Percentiles rank a stretch among this genome's conserved stretches.
These are phyloP conservation scores for Triticum urartu DNA, from an alignment of 176 grass and related monocot species.

Conservation along the genomic window DNA sequence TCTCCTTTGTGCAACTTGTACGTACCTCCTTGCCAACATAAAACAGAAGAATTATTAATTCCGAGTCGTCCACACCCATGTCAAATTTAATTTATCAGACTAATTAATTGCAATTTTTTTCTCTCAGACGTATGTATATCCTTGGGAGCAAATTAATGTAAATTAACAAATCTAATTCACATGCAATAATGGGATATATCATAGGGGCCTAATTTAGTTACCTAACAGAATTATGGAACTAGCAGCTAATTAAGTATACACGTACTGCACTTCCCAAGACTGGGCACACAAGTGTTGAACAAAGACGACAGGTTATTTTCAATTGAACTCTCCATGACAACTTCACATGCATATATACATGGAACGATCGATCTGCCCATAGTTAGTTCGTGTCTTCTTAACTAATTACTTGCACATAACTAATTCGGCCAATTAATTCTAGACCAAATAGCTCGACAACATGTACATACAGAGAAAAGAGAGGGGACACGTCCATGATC, in stretches of 20 bases:
- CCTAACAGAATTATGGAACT: not conserved
- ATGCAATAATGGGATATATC: no score
- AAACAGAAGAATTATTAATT: not conserved
- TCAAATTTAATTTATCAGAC: not conserved
- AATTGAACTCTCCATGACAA: not conserved
- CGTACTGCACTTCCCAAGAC: not conserved
- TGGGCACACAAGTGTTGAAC: not conserved
- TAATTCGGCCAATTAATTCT: not conserved
- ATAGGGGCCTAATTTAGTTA: not conserved
- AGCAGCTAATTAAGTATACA: not conserved
- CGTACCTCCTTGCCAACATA: not conserved
- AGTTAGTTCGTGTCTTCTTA: not conserved
- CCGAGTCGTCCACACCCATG: not conserved
- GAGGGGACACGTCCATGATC: slow-evolving; percentile 3
- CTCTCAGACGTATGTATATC: no score
- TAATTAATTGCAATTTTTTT: no score
- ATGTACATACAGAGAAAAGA: not conserved
- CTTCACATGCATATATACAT: not conserved
- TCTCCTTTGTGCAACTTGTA: not conserved
- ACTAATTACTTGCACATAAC: not conserved
- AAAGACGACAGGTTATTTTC: not conserved
- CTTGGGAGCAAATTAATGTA: no score
- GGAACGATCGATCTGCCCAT: not conserved
- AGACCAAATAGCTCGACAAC: not conserved
- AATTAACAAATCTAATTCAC: no score